These are phyloP conservation scores for Sporothrix pallida DNA, from an alignment of 2,329 filamentous ascomycete genomes.

Conservation along the genomic window DNA sequence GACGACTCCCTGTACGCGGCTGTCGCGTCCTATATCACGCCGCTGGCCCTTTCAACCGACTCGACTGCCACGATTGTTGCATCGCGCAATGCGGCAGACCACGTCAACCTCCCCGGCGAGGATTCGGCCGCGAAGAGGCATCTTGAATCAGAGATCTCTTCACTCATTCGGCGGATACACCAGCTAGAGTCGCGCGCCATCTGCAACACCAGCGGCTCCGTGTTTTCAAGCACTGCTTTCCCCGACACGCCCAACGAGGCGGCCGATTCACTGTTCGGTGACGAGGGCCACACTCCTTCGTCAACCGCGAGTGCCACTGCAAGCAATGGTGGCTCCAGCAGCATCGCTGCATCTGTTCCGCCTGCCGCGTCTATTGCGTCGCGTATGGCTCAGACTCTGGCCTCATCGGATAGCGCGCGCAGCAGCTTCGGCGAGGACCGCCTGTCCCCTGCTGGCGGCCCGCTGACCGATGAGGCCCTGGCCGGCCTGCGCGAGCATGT, in stretches of 20 bases:
- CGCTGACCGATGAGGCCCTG: constrained; percentile 81
- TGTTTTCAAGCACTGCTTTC: constrained; percentile 68
- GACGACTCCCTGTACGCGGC: constrained; percentile 43
- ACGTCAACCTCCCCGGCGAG: constrained; percentile 76
- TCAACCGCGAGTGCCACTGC: constrained; percentile 46
- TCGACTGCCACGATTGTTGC: constrained; percentile 33
- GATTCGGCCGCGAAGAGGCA: constrained; percentile 75
- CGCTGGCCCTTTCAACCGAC: constrained; percentile 42
- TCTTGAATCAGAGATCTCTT: constrained; percentile 82
- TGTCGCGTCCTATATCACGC: constrained; percentile 43
- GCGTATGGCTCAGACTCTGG: constrained; percentile 14
- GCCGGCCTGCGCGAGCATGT: constrained; percentile 87
- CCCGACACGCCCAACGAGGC: constrained; percentile 84
- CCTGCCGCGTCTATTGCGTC: background rate
- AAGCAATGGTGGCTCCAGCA: constrained; percentile 22
- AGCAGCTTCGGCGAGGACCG: constrained; percentile 40
- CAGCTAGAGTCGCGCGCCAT: constrained; percentile 77
- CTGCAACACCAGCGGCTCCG: constrained; percentile 52
- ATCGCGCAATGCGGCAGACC: constrained; percentile 48
- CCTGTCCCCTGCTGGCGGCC: constrained; percentile 50
- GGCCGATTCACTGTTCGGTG: constrained; percentile 66
- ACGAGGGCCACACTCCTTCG: constrained; percentile 56
- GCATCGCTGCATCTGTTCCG: constrained; percentile 3
- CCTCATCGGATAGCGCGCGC: constrained; percentile 36
- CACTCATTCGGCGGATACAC: constrained; percentile 77